phyloP scores from a whole-genome alignment of 2,329 filamentous ascomycete genomes.

The Ciborinia camelliae region DNA sequence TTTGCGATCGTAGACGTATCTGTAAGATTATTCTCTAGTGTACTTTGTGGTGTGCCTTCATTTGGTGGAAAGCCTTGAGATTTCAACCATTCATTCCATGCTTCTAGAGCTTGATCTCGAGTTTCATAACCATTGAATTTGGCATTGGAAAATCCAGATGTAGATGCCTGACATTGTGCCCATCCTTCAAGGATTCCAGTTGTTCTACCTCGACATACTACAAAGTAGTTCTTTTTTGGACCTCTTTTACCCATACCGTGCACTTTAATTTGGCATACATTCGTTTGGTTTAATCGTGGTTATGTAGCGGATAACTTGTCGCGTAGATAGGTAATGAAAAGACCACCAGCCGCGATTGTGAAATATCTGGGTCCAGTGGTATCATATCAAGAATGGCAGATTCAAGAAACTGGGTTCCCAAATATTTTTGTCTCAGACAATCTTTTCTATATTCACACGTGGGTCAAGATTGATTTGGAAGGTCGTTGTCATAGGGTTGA shows the following conservation, averaged over 20 bases:
- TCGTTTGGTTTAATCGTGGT: neutral
- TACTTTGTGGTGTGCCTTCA: neutral
- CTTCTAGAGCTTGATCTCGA: slow-evolving; percentile 16
- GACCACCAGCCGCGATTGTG: neutral
- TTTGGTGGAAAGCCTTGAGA: neutral
- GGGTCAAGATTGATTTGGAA: neutral
- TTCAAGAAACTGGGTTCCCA: neutral
- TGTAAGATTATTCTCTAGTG: neutral
- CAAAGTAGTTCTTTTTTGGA: slow-evolving; percentile 18
- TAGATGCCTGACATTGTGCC: slow-evolving; percentile 25
- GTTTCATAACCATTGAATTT: slow-evolving; percentile 22
- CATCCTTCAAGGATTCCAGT: slow-evolving; percentile 24
- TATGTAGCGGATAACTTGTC: neutral
- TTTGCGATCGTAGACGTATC: neutral
- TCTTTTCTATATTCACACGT: neutral
- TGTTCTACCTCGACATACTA: slow-evolving; percentile 22
- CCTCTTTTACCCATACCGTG: slow-evolving; percentile 2
- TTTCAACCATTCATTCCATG: slow-evolving; percentile 22
- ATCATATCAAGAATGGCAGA: neutral
- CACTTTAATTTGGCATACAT: neutral
- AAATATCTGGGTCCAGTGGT: neutral
- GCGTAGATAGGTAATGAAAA: neutral
- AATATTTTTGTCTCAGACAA: neutral
- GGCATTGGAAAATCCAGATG: slow-evolving; percentile 19
- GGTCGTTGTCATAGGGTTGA: neutral